Evolutionary conservation across 208 protist species (phyloP), one percentile per base, ranked within the genome.

Genomic region (Trypanosoma congolense): DNA sequence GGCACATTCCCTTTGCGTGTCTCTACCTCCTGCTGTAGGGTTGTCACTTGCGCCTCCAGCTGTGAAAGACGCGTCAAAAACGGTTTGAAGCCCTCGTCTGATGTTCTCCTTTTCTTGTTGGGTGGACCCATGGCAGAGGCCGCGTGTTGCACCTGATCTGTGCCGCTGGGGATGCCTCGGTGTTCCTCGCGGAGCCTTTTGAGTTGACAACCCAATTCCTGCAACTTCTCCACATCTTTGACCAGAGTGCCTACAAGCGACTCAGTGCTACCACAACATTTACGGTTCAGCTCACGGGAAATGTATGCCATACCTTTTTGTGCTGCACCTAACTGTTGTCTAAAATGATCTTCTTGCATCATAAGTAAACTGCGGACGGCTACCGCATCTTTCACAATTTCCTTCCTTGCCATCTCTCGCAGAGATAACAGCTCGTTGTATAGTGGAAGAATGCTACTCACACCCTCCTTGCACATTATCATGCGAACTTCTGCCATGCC

Each of bases 371-470:
- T 50, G 21, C 62, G 59, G 14, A 51, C 61, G 21, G 44, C 50
- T 16, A 61, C 62, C 28, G 42, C 26, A 31, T 61, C 54, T 26
- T 48, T 31, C 16, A 56, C 1, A 18, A 40, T 48, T 8, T 44
- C 25, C n/a, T 61, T 33, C 22, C 42, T 38, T 33, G 54, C 59
- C 30, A 65, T 49, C 18, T 51, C 28, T n/a, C 80, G 80, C 16
- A 87, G 55, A 1, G 57, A 18, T 25, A 77, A 56, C 19, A 87
- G 61, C 43, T 87, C 80, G 36, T 69, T 64, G 56, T 87, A 87
- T 6, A 87, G 55, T 4, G 80, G 69, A 26, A 78, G 36, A 0
- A 87, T 26, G 6, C 60, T 79, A 21, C 52, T 35, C 18, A 49
- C 59, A 19, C 67, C 48, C 53, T 87, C 80, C 18, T 72, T 71